Percentiles rank a stretch among this genome's conserved stretches.
Conservation (phyloP, 345 rosid genomes). For the Barbarea vulgaris region DNA sequence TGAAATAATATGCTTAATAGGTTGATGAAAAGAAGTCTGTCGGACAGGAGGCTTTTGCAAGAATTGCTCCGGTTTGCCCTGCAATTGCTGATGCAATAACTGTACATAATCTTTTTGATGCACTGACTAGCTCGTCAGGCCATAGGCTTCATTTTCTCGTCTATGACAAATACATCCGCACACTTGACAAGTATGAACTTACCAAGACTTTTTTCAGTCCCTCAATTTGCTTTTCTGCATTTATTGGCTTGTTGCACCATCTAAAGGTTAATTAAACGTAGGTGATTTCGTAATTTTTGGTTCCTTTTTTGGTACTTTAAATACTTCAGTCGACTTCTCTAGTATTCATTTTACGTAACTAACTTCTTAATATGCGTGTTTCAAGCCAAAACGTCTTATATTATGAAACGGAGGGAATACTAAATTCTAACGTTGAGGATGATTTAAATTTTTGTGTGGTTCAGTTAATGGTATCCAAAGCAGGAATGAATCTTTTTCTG, state of each 20-base stretch:
- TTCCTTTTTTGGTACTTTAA: constrained; percentile 21
- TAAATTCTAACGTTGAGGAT: background rate
- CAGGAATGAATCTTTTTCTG: constrained; percentile 3
- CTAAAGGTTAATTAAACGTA: background rate
- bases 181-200: constrained; percentile 79
- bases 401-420: too few species aligned
- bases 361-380: too few species aligned
- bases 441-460: background rate
- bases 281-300: background rate
- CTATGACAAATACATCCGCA: constrained; percentile 88
- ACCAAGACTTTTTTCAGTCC: constrained; percentile 14
- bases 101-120: constrained; percentile 85
- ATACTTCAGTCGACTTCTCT: constrained; percentile 4
- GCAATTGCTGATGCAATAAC: constrained; percentile 83
- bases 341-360: constrained; percentile 5
- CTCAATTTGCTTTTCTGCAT: constrained; percentile 24
- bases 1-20: constrained; percentile 42
- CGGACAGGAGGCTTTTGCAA: constrained; percentile 82
- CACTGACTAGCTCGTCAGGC: constrained; percentile 70
- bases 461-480: constrained; percentile 13
- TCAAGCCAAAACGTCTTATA: too few species aligned
- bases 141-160: constrained; percentile 79
- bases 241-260: constrained; percentile 15
- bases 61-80: constrained; percentile 87
- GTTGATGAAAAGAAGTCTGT: constrained; percentile 83